These are phyloP conservation scores for Dothideomycetes sp. DNA, from an alignment of 2,329 filamentous ascomycete genomes.

Conservation along the genomic window DNA sequence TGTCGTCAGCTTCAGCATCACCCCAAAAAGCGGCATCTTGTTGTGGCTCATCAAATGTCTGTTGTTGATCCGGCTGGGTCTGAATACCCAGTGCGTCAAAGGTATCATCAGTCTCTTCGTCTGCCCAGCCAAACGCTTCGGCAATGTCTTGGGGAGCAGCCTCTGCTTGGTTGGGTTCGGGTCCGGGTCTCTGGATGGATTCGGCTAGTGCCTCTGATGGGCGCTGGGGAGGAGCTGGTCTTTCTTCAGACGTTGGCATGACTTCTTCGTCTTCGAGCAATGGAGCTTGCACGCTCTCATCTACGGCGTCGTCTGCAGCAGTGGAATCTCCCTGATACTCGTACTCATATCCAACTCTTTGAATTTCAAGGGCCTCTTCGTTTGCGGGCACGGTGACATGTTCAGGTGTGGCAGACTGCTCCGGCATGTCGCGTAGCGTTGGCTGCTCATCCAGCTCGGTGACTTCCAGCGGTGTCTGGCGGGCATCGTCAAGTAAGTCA, in stretches of 20 bases:
- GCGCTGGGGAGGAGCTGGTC: not conserved
- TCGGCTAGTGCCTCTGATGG: not conserved
- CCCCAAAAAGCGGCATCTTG: slow-evolving; percentile 9
- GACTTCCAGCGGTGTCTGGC: too few relatives aligned
- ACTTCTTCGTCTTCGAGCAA: slow-evolving; percentile 29
- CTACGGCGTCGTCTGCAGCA: slow-evolving; percentile 33
- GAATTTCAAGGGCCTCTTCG: not conserved
- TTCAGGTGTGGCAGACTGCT: not conserved
- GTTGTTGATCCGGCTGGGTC: not conserved
- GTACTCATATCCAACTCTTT: slow-evolving; percentile 21
- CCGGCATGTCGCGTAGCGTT: not conserved
- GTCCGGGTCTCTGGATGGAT: not conserved
- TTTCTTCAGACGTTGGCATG: slow-evolving; percentile 12
- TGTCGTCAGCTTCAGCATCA: slow-evolving; percentile 8
- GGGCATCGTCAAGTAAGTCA: slow-evolving; percentile 1
- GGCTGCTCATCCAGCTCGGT: not conserved
- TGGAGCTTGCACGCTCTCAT: slow-evolving; percentile 30
- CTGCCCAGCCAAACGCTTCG: not conserved
- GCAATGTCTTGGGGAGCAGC: not conserved
- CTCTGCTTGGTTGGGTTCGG: not conserved
- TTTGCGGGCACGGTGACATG: not conserved
- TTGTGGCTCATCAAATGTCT: not conserved
- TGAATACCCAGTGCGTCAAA: not conserved
- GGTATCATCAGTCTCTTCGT: slow-evolving; percentile 7
- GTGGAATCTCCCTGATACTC: slow-evolving; percentile 36